Percentiles rank a stretch among this genome's conserved stretches.
Conservation (phyloP, 345 rosid species). For the Jatropha curcas region DNA sequence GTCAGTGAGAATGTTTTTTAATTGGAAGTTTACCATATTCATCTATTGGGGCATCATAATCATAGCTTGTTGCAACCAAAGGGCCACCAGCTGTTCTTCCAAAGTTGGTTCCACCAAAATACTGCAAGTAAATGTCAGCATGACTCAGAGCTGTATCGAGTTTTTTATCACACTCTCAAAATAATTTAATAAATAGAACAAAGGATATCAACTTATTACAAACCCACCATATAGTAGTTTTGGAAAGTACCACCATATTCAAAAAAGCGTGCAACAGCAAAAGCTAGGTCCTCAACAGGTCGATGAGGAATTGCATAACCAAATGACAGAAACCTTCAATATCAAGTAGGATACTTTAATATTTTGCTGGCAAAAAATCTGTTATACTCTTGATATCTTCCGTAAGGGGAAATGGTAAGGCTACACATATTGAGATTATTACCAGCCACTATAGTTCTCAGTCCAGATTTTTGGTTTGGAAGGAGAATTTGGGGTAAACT, state of each 20-base stretch:
- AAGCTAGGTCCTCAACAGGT: slow-evolving; percentile 72
- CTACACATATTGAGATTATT: slow-evolving; percentile 1
- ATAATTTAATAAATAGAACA: background rate
- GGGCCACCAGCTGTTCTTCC: slow-evolving; percentile 74
- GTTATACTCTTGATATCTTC: background rate
- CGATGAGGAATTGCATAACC: slow-evolving; percentile 66
- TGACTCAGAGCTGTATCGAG: background rate
- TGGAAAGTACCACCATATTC: slow-evolving; percentile 64
- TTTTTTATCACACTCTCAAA: background rate
- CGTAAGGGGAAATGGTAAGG: slow-evolving; percentile 6
- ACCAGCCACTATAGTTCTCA: slow-evolving; percentile 71
- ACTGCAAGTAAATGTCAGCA: slow-evolving; percentile 39
- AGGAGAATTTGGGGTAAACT: slow-evolving; percentile 53
- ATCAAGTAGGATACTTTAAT: slow-evolving; percentile 1
- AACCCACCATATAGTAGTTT: slow-evolving; percentile 64
- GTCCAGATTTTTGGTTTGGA: slow-evolving; percentile 70
- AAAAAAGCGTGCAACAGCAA: slow-evolving; percentile 62
- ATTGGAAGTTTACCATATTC: slow-evolving; percentile 51
- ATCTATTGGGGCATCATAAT: slow-evolving; percentile 71
- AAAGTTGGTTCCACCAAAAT: slow-evolving; percentile 73
- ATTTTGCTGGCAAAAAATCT: background rate
- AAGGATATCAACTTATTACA: background rate
- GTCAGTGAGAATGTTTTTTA: background rate
- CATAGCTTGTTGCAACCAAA: slow-evolving; percentile 63
- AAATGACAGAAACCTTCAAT: slow-evolving; percentile 53